Evolutionary conservation across 108 stramenopile species (phyloP), one percentile per base, ranked within the genome.

Genomic region (Cyclotella sp.): DNA sequence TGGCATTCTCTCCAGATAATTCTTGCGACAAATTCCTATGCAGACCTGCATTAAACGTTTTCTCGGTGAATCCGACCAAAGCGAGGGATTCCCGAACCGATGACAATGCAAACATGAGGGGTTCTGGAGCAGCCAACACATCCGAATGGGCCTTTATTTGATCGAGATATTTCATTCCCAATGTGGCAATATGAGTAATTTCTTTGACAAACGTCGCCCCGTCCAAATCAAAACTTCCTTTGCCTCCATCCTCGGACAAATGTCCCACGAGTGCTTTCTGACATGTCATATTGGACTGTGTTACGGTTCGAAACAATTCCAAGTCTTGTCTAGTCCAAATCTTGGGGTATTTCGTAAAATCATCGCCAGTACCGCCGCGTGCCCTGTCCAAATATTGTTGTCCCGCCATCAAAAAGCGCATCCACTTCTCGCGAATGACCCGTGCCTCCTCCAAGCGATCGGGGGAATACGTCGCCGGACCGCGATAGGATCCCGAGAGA

Each of bases 401-500:
- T 29, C 87, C 94, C 21, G 88, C 89, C 11, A 87, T 57, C 49
- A 95, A 78, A 63, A 91, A 93, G 10, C 79, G 70, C 7, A 93
- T 42, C 46, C 92, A 73, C 70, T 88, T 86, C 59, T 77, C 67
- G 55, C 94, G 82, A 34, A 89, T 53, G 0, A 64, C 61, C 26
- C 84, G 79, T 8, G 94, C 89, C 55, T 93, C 86, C 5, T 81
- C 78, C 68, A 95, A 82, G n/a, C 86, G 66, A 39, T 79, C 75
- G 19, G 67, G 63, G 1, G 89, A 86, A 63, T 87, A 95, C 9
- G 91, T 91, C 0, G 90, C 89, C 40, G 91, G 88, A 40, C 91
- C 89, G 10, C 92, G 81, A 71, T 95, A 95, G 13, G 86, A 84
- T 12, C 93, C 93, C 16, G 92, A 91, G 12, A 92, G 63, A 12